These are phyloP conservation scores for Magnusiomyces ingens DNA, from an alignment of 1,139 yeast species.

Conservation along the genomic window DNA sequence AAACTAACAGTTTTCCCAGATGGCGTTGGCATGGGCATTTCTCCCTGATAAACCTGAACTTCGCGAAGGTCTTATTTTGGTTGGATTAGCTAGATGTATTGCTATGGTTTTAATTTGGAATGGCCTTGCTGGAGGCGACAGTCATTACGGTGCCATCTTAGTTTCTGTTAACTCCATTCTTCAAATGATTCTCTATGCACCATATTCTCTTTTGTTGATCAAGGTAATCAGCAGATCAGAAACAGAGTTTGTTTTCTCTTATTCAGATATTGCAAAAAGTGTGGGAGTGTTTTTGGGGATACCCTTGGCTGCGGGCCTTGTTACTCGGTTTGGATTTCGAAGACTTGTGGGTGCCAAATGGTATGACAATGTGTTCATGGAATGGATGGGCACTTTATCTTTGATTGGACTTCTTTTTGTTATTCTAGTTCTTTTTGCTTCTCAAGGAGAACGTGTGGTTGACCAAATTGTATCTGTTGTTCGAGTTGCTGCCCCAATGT, in stretches of 20 bases:
- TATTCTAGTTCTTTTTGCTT: slow-evolving; percentile 47
- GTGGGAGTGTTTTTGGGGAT: slow-evolving; percentile 52
- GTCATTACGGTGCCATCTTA: slow-evolving; percentile 45
- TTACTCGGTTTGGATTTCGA: slow-evolving; percentile 36
- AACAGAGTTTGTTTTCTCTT: slow-evolving; percentile 29
- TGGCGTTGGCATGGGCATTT: slow-evolving; percentile 49
- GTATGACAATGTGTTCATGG: slow-evolving; percentile 36
- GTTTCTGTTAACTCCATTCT: slow-evolving; percentile 48
- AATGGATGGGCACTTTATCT: slow-evolving; percentile 44
- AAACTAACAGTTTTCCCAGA: not conserved
- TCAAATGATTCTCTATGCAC: slow-evolving; percentile 51
- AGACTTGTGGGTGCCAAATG: slow-evolving; percentile 28
- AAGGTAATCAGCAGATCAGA: slow-evolving; percentile 18
- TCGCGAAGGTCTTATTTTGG: slow-evolving; percentile 50
- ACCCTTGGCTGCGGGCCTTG: slow-evolving; percentile 44
- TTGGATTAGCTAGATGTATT: slow-evolving; percentile 55
- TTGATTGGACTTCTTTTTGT: slow-evolving; percentile 49
- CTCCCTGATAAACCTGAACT: slow-evolving; percentile 45
- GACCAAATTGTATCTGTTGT: slow-evolving; percentile 46
- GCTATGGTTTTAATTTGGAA: slow-evolving; percentile 65
- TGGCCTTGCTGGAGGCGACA: slow-evolving; percentile 49
- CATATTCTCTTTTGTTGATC: slow-evolving; percentile 43
- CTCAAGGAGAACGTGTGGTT: slow-evolving; percentile 47
- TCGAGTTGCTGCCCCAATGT: slow-evolving; percentile 47
- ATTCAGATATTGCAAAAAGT: slow-evolving; percentile 43